Evolutionary conservation across 2,329 filamentous ascomycete species (phyloP), one percentile per base, ranked within the genome.

Genomic region (Monosporascus sp.): DNA sequence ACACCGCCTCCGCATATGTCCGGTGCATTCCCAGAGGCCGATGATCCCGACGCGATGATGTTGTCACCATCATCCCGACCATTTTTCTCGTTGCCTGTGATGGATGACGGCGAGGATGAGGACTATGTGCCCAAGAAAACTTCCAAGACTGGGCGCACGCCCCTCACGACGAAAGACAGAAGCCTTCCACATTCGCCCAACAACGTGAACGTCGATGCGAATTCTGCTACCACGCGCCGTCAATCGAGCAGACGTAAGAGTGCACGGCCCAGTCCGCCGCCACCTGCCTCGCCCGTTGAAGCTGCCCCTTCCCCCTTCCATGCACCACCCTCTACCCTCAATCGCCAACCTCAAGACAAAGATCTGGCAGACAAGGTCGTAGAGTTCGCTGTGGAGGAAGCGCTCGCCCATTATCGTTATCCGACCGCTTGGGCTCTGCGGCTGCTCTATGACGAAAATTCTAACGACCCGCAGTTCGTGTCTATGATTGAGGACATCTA

Each of bases 371-470:
- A 79, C 60, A 77, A 72, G 62, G 77, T 83, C 28, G 73, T 86
- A 40, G 78, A 83, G 64, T 63, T 69, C 35, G 81, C 81, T n/a
- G 79, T 85, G 31, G 76, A 82, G 9, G 76, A 83, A 62, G 82
- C 82, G 5, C 67, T 86, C 48, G 70, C 74, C 55, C 75, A 80
- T 62, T 74, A 74, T 56, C 79, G 80, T 54, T 85, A 82, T 64
- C 80, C 81, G 51, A 86, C 82, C 8, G 84, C 83, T 2, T 86
- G 78, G 72, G 82, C 83, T 43, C 72, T 86, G 55, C 75, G 81
- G 51, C 78, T 75, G 15, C 72, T 85, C 55, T 86, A 83, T 66
- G 81, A 86, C 58, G 80, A 85, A 63, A 76, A 78, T 55, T 73
- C 73, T 45, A 66, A 70, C 40, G 74, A 84, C 58, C 68, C 74